phyloP scores from a whole-genome alignment of 2,329 filamentous ascomycete genomes.

The Pseudogymnoascus sp. region DNA sequence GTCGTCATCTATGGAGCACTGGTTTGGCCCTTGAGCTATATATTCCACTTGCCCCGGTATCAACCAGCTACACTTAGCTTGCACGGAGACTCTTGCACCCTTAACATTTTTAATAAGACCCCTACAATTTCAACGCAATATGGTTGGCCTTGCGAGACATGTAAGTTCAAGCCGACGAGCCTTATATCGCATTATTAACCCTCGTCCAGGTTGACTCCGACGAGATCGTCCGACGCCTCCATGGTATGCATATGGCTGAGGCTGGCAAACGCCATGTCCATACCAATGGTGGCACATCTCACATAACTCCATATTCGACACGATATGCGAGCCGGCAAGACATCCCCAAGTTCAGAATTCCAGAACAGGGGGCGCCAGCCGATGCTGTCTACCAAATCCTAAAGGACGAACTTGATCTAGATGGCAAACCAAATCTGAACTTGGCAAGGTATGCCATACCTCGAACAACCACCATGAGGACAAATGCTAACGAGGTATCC shows the following conservation, averaged over 20 bases:
- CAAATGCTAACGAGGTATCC: conserved; percentile 10
- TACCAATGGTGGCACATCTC: conserved; percentile 37
- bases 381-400: conserved; percentile 60
- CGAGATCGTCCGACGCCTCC: conserved; percentile 46
- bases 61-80: not conserved
- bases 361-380: conserved; percentile 48
- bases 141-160: conserved; percentile 6
- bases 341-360: conserved; percentile 53
- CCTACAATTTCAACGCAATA: not conserved
- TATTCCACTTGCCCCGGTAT: not conserved
- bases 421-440: conserved; percentile 61
- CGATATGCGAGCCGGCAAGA: conserved; percentile 47
- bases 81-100: not conserved
- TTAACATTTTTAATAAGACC: not conserved
- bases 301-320: conserved; percentile 50
- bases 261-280: conserved; percentile 31
- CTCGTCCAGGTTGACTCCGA: conserved; percentile 43
- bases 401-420: conserved; percentile 55
- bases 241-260: conserved; percentile 36
- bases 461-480: not conserved
- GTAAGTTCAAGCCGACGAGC: not conserved
- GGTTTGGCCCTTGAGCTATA: not conserved
- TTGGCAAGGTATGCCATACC: conserved; percentile 41
- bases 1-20: not conserved
- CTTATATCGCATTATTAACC: not conserved